phyloP scores from a whole-genome alignment of 192 early-diverging fungal genomes.

The Fimicolochytrium jonesii region DNA sequence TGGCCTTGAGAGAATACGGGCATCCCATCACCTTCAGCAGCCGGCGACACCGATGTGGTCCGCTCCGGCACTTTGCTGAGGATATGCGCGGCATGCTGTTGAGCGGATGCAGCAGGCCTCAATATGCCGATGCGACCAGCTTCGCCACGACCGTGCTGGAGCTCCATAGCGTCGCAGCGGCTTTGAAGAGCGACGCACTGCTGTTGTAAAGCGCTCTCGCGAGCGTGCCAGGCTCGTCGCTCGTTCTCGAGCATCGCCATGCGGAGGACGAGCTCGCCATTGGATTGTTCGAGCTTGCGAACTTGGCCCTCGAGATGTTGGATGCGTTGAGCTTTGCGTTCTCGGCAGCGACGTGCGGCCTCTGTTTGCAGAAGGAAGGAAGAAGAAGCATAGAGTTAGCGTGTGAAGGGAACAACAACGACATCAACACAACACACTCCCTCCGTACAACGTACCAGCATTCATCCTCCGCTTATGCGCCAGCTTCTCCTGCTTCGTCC shows the following conservation, averaged over 20 bases:
- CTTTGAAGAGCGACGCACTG: not conserved
- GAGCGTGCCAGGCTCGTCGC: slow-evolving; percentile 11
- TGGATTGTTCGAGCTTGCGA: slow-evolving; percentile 65
- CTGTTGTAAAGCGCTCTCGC: slow-evolving; percentile 2
- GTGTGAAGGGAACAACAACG: not conserved
- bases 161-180: not conserved
- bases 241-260: slow-evolving; percentile 36
- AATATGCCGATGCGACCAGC: too few relatives aligned
- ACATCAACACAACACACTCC: too few relatives aligned
- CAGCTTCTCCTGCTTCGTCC: slow-evolving; percentile 9
- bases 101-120: too few relatives aligned
- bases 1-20: too few relatives aligned
- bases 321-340: slow-evolving; percentile 27
- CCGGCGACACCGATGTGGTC: too few relatives aligned
- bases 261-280: slow-evolving; percentile 37
- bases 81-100: too few relatives aligned
- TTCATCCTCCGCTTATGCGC: slow-evolving; percentile 25
- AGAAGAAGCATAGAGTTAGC: not conserved
- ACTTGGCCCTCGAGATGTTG: slow-evolving; percentile 15
- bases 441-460: slow-evolving; percentile 12
- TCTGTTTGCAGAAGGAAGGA: slow-evolving; percentile 1
- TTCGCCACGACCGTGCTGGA: too few relatives aligned
- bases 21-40: too few relatives aligned
- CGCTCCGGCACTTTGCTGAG: too few relatives aligned
- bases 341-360: slow-evolving; percentile 20